Percentiles rank a stretch among this genome's conserved stretches.
These are phyloP conservation scores for Teratosphaeria epicoccoides DNA, from an alignment of 2,329 filamentous ascomycete genomes.

Conservation along the genomic window DNA sequence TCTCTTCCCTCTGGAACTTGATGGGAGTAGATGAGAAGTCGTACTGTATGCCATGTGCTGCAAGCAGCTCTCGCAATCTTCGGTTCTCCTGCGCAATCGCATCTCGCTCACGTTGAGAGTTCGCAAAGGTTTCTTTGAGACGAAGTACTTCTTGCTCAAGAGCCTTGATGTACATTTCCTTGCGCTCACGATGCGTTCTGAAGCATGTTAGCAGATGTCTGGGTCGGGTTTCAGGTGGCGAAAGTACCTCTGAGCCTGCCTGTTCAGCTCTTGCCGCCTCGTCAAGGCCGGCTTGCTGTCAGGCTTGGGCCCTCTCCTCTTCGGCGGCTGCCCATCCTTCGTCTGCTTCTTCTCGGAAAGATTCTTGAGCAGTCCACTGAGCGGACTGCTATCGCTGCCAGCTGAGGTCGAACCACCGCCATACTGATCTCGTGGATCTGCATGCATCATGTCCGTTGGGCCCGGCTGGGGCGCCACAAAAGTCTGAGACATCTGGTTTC, in stretches of 20 bases:
- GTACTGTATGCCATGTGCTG: slow-evolving; percentile 48
- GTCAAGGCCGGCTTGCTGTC: slow-evolving; percentile 93
- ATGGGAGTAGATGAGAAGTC: slow-evolving; percentile 34
- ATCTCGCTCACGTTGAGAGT: slow-evolving; percentile 64
- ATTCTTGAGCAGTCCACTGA: slow-evolving; percentile 47
- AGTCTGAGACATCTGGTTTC: not conserved
- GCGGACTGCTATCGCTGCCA: slow-evolving; percentile 6
- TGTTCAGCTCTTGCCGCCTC: slow-evolving; percentile 82
- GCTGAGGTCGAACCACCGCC: slow-evolving; percentile 1
- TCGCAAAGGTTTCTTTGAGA: slow-evolving; percentile 74
- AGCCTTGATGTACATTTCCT: slow-evolving; percentile 90
- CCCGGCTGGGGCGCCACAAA: not conserved
- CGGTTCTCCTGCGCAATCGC: slow-evolving; percentile 68
- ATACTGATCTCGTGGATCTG: not conserved
- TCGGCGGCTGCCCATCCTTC: slow-evolving; percentile 77
- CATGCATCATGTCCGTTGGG: not conserved
- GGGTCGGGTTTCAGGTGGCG: not conserved
- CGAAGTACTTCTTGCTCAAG: slow-evolving; percentile 85
- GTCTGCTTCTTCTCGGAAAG: slow-evolving; percentile 64
- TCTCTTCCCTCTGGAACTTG: slow-evolving; percentile 25
- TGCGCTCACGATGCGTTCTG: slow-evolving; percentile 92
- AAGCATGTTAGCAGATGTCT: slow-evolving; percentile 2
- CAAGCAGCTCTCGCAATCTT: slow-evolving; percentile 55
- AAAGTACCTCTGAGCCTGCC: slow-evolving; percentile 81
- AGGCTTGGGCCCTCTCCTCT: slow-evolving; percentile 86